Evolutionary conservation across 306 rosid genomes (phyloP).

Genomic region (Boehmeria nivea): DNA sequence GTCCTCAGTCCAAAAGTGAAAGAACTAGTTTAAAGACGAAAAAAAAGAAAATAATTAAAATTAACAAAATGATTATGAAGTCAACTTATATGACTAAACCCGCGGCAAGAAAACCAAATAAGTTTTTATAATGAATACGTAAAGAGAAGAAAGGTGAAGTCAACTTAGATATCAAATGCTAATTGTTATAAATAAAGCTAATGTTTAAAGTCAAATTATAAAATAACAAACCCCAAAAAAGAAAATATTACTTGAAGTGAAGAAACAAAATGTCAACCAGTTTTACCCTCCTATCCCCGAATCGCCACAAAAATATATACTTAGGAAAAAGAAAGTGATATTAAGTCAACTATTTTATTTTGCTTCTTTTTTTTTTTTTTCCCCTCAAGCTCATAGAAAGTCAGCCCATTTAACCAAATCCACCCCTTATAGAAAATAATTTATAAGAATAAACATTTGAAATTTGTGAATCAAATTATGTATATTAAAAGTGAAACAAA

Average conservation of each 20-base stretch:
- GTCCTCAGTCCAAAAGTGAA: too few relatives aligned
- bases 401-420: not conserved
- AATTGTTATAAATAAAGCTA: not conserved
- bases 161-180: constrained; percentile 1
- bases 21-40: too few relatives aligned
- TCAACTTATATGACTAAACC: constrained; percentile 3
- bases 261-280: not conserved
- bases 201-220: constrained; percentile 6
- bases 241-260: constrained; percentile 1
- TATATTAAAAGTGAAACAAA: not conserved
- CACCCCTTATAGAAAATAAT: not conserved
- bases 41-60: not conserved
- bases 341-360: not conserved
- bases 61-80: not conserved
- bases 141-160: not conserved
- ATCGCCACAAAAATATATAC: not conserved
- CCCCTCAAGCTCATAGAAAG: not conserved
- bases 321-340: not conserved
- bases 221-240: not conserved
- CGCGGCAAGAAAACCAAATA: not conserved
- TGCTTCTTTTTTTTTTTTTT: not conserved
- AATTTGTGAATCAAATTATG: not conserved
- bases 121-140: not conserved
- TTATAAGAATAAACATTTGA: not conserved
- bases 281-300: not conserved